Conservation (phyloP, 2,329 filamentous ascomycete genomes). For the Myriosclerotinia scirpicola region DNA sequence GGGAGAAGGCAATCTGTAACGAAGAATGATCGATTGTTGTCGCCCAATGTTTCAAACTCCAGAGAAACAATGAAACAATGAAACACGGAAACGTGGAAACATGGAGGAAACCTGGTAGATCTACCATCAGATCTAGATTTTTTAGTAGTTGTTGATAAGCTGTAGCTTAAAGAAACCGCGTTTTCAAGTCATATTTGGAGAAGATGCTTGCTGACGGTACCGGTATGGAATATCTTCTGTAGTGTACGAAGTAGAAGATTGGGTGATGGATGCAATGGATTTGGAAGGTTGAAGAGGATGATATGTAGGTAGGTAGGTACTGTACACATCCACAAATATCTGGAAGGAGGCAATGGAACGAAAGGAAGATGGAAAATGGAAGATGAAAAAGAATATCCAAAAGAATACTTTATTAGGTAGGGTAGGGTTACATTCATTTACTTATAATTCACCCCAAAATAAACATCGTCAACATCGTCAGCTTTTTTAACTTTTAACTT, state of each 20-base stretch:
- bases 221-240: neutral
- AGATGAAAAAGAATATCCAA: no score
- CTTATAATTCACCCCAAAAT: no score
- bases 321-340: no score
- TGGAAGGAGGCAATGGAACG: no score
- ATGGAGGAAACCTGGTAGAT: neutral
- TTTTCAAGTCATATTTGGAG: neutral
- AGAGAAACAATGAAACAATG: slow-evolving; percentile 8
- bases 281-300: no score
- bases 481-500: no score
- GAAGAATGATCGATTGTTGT: slow-evolving; percentile 5
- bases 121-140: slow-evolving; percentile 1
- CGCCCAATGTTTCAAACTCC: slow-evolving; percentile 7
- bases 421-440: no score
- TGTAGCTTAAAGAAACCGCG: neutral
- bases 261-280: no score
- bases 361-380: no score
- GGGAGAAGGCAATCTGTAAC: slow-evolving; percentile 8
- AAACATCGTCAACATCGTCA: no score
- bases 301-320: no score
- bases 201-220: neutral
- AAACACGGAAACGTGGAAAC: neutral
- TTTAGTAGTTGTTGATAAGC: neutral
- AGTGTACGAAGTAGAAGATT: neutral
- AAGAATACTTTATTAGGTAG: no score